phyloP scores from a whole-genome alignment of 495 filamentous ascomycete species.

The Parachaetomium inaequale region DNA sequence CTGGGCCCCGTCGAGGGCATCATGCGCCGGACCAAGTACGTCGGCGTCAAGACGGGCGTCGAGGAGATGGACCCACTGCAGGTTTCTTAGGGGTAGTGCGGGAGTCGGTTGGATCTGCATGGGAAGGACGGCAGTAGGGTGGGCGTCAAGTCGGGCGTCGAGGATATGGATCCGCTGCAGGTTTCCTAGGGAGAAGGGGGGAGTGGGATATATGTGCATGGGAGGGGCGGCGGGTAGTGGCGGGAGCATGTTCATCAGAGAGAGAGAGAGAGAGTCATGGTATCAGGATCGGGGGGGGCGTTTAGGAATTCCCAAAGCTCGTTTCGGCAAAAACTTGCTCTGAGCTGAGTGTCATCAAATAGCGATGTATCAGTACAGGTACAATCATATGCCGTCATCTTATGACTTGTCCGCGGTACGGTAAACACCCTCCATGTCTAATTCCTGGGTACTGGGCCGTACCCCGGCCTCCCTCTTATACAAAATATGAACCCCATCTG shows the following conservation, averaged over 20 bases:
- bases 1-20: slow-evolving; percentile 91
- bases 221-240: background rate
- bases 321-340: slow-evolving; percentile 3
- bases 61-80: slow-evolving; percentile 54
- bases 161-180: slow-evolving; percentile 53
- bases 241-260: background rate
- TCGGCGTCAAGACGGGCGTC: slow-evolving; percentile 49
- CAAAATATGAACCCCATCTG: too few species aligned
- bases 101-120: background rate
- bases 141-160: too few species aligned
- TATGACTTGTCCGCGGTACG: too few species aligned
- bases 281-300: slow-evolving; percentile 19
- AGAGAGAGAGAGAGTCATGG: slow-evolving; percentile 1
- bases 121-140: background rate
- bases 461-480: too few species aligned
- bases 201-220: background rate
- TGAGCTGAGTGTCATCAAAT: slow-evolving; percentile 11
- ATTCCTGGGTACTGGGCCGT: too few species aligned
- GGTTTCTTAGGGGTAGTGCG: slow-evolving; percentile 11
- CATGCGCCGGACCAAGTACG: slow-evolving; percentile 72
- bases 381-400: slow-evolving; percentile 1
- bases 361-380: slow-evolving; percentile 20
- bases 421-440: too few species aligned
- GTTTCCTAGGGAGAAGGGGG: slow-evolving; percentile 10
- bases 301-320: slow-evolving; percentile 23